A percentile compares a stretch with the other conserved stretches of the same genome.
phyloP scores from a whole-genome alignment of 2,329 filamentous ascomycete genomes.

The Emergomyces orientalis region DNA sequence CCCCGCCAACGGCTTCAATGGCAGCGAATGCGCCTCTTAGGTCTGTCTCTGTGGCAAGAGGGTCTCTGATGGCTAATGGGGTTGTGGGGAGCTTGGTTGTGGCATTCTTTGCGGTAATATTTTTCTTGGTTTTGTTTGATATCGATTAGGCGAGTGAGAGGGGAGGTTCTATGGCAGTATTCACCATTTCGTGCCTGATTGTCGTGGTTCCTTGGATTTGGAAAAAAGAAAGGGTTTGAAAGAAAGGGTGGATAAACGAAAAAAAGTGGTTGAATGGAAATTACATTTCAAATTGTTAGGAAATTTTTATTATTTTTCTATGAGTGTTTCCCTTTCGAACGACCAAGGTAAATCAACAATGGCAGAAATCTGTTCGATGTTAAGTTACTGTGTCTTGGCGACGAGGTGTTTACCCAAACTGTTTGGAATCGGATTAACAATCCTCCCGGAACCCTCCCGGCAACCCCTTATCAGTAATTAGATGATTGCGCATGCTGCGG shows the following conservation, averaged over 20 bases:
- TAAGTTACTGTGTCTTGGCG: not conserved
- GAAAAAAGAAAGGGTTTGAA: not conserved
- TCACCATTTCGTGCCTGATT: not conserved
- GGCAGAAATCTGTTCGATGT: too few species aligned
- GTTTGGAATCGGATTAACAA: not conserved
- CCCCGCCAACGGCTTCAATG: not conserved
- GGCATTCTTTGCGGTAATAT: not conserved
- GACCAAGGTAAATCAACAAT: too few species aligned
- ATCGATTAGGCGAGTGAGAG: not conserved
- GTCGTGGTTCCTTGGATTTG: not conserved
- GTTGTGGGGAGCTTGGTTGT: not conserved
- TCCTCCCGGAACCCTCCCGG: not conserved
- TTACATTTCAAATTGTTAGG: not conserved
- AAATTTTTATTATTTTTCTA: not conserved
- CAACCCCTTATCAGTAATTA: not conserved
- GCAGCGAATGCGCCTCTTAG: not conserved
- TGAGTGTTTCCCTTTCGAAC: not conserved
- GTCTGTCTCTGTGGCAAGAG: not conserved
- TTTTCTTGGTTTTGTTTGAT: not conserved
- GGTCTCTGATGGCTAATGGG: not conserved
- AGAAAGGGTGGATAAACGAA: not conserved
- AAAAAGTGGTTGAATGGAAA: not conserved
- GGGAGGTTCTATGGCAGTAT: not conserved
- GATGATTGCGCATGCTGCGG: not conserved
- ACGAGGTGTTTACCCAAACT: not conserved